phyloP scores from a whole-genome alignment of 345 rosid species.

The Microcos paniculata region DNA sequence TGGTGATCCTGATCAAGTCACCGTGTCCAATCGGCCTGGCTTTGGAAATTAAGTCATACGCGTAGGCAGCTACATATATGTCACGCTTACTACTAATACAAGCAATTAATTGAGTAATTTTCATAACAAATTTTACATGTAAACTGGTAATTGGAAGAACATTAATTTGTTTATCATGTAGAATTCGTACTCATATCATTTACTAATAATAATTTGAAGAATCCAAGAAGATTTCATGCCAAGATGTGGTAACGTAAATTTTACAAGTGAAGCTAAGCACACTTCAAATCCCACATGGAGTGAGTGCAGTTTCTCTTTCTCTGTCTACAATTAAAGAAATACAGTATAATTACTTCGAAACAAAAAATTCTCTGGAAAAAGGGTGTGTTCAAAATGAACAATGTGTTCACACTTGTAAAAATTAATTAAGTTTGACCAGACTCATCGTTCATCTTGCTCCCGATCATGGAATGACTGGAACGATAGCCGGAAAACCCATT shows the following conservation, averaged over 20 bases:
- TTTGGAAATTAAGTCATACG: neutral
- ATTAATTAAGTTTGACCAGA: constrained; percentile 27
- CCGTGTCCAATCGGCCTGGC: constrained; percentile 14
- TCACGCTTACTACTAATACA: neutral
- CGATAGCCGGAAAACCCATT: constrained; percentile 82
- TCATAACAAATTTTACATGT: too few relatives aligned
- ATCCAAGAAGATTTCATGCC: constrained; percentile 7
- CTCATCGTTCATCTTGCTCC: constrained; percentile 60
- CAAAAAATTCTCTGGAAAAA: constrained; percentile 8
- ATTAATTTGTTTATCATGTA: neutral
- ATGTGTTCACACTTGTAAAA: constrained; percentile 17
- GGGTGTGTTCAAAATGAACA: neutral
- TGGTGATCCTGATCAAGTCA: constrained; percentile 4
- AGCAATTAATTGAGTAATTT: neutral
- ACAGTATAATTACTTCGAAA: neutral
- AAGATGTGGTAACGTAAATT: constrained; percentile 20
- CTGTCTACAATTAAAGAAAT: constrained; percentile 20
- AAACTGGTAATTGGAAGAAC: neutral
- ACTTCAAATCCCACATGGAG: constrained; percentile 51
- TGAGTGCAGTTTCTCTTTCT: constrained; percentile 40
- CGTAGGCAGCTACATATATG: neutral
- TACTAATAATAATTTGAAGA: constrained; percentile 2
- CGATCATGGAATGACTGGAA: constrained; percentile 49
- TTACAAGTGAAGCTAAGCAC: constrained; percentile 33
- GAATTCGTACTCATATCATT: neutral